These are phyloP conservation scores for Leptosphaerulina australis DNA, from an alignment of 2,329 filamentous ascomycete genomes.

Conservation along the genomic window DNA sequence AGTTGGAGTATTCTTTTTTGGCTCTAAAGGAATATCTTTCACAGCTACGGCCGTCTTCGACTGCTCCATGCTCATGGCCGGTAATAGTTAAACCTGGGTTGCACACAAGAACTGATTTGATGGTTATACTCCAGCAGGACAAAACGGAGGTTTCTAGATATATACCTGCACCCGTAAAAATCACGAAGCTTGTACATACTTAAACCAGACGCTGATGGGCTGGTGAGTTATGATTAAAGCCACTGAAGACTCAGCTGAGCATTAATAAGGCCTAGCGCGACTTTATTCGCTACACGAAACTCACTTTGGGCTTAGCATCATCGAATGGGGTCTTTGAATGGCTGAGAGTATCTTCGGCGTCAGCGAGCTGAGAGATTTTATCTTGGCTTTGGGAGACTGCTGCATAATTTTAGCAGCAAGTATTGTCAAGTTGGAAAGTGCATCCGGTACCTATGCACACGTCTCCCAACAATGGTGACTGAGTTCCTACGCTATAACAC, in stretches of 20 bases:
- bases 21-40: background rate
- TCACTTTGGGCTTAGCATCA: background rate
- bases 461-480: too few relatives aligned
- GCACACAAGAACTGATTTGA: background rate
- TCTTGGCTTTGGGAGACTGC: too few relatives aligned
- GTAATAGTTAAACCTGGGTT: background rate
- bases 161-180: background rate
- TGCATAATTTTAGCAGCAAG: too few relatives aligned
- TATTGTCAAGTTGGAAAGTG: too few relatives aligned
- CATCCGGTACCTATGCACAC: too few relatives aligned
- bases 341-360: background rate
- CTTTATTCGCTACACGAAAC: constrained; percentile 3
- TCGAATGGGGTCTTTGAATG: background rate
- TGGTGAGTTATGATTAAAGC: background rate
- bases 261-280: background rate
- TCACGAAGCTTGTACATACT: background rate
- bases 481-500: too few relatives aligned
- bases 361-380: constrained; percentile 6
- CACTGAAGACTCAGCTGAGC: background rate
- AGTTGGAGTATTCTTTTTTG: background rate
- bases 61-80: background rate
- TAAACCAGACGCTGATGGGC: background rate
- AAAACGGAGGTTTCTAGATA: background rate
- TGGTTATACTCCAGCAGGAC: background rate
- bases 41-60: background rate